Evolutionary conservation across 75 land plant species (phyloP).

Genomic region (Pinus taeda): DNA sequence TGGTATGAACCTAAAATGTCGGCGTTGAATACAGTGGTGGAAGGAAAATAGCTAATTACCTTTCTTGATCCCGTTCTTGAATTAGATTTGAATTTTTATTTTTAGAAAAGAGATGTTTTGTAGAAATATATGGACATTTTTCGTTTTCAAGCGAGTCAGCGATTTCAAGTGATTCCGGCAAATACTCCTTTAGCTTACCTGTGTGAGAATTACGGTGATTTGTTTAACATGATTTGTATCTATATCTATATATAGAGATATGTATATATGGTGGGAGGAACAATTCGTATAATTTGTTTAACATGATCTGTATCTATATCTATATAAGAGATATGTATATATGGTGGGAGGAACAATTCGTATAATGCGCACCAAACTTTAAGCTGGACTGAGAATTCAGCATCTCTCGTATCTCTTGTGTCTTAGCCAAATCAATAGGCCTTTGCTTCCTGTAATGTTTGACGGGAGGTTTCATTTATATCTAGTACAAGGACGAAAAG

Average conservation of each 20-base stretch:
- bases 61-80: neutral
- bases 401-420: constrained; percentile 44
- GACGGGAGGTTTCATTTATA: neutral
- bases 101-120: neutral
- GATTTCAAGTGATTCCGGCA: neutral
- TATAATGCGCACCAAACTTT: constrained; percentile 9
- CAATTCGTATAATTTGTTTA: neutral
- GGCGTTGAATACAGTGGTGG: neutral
- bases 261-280: neutral
- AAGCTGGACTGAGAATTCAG: constrained; percentile 20
- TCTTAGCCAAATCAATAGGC: constrained; percentile 50
- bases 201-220: neutral
- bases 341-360: neutral
- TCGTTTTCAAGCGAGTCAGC: neutral
- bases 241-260: too few relatives aligned
- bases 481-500: neutral
- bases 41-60: neutral
- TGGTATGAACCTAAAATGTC: neutral
- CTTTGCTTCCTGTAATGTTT: constrained; percentile 40
- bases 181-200: constrained; percentile 3
- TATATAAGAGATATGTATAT: too few relatives aligned
- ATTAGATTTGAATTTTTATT: neutral
- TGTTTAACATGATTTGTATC: neutral
- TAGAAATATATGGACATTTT: neutral
- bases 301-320: too few relatives aligned